phyloP scores from a whole-genome alignment of 2,329 filamentous ascomycete genomes.

The Colletotrichum sidae region DNA sequence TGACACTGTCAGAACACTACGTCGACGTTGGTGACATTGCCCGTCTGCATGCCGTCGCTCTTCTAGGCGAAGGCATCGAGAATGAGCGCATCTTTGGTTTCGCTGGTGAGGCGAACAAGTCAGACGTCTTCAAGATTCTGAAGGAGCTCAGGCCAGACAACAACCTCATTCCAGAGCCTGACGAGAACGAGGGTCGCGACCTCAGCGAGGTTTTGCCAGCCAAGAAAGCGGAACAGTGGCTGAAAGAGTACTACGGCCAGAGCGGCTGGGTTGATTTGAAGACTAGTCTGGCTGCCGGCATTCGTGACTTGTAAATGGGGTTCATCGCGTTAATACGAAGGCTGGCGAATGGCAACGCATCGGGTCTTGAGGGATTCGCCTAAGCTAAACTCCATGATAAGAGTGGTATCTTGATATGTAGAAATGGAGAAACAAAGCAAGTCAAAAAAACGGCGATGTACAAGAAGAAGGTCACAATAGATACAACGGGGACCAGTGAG shows the following conservation, averaged over 20 bases:
- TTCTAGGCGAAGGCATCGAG: slow-evolving; percentile 56
- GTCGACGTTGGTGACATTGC: slow-evolving; percentile 62
- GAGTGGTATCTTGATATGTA: too few species aligned
- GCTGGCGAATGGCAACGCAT: too few species aligned
- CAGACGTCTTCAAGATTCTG: slow-evolving; percentile 25
- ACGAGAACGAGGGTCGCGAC: slow-evolving; percentile 25
- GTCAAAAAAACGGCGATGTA: too few species aligned
- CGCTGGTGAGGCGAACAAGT: slow-evolving; percentile 44
- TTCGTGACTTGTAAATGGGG: slow-evolving; percentile 28
- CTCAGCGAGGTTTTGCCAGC: slow-evolving; percentile 30
- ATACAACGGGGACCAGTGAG: too few species aligned
- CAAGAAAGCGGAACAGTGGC: slow-evolving; percentile 23
- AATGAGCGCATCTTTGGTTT: slow-evolving; percentile 67
- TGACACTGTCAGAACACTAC: slow-evolving; percentile 50
- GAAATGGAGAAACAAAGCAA: too few species aligned
- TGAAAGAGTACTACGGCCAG: slow-evolving; percentile 33
- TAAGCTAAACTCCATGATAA: too few species aligned
- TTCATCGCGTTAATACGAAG: too few species aligned
- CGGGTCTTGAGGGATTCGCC: too few species aligned
- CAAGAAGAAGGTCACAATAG: too few species aligned
- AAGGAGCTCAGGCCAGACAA: slow-evolving; percentile 31
- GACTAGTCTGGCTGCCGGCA: slow-evolving; percentile 30
- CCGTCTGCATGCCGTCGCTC: slow-evolving; percentile 63
- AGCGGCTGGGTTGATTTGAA: slow-evolving; percentile 27
- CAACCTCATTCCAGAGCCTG: slow-evolving; percentile 26